Conservation (phyloP, 2,329 filamentous ascomycete species). For the Botrytis fragariae region DNA sequence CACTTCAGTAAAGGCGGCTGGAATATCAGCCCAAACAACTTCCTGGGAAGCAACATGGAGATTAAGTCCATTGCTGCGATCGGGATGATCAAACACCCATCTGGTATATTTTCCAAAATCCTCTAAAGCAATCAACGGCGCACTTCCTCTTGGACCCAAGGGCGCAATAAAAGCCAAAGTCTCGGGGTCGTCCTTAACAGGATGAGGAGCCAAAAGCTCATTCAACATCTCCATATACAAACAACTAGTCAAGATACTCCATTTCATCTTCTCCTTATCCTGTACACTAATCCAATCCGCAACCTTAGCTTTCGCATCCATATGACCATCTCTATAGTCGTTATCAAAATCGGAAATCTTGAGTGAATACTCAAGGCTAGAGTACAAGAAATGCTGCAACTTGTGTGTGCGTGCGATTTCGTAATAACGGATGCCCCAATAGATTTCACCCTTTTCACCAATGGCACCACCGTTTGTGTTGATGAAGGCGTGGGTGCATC, state of each 20-base stretch:
- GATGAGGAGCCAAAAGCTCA: constrained; percentile 27
- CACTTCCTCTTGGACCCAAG: constrained; percentile 22
- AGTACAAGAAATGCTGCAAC: constrained; percentile 39
- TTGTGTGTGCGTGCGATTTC: constrained; percentile 34
- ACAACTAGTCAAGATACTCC: constrained; percentile 36
- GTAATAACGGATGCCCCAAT: constrained; percentile 41
- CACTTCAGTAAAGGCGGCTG: constrained; percentile 24
- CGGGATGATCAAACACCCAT: constrained; percentile 35
- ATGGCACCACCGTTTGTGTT: constrained; percentile 45
- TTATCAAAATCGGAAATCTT: constrained; percentile 41
- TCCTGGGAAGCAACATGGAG: constrained; percentile 32
- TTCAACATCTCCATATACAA: constrained; percentile 38
- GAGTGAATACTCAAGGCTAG: constrained; percentile 41
- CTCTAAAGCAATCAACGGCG: constrained; percentile 31
- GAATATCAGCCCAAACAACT: constrained; percentile 28
- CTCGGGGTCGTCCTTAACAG: constrained; percentile 19
- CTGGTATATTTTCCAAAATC: constrained; percentile 33
- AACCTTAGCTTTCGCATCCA: constrained; percentile 42
- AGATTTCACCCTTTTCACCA: constrained; percentile 39
- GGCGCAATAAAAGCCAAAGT: constrained; percentile 26
- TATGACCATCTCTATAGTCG: constrained; percentile 41
- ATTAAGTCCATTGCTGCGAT: constrained; percentile 29
- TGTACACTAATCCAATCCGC: constrained; percentile 29
- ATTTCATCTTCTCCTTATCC: constrained; percentile 26
- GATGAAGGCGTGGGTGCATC: constrained; percentile 41